Conservation (phyloP, 371 early-diverging fungal species). For the Saksenaea oblongispora region DNA sequence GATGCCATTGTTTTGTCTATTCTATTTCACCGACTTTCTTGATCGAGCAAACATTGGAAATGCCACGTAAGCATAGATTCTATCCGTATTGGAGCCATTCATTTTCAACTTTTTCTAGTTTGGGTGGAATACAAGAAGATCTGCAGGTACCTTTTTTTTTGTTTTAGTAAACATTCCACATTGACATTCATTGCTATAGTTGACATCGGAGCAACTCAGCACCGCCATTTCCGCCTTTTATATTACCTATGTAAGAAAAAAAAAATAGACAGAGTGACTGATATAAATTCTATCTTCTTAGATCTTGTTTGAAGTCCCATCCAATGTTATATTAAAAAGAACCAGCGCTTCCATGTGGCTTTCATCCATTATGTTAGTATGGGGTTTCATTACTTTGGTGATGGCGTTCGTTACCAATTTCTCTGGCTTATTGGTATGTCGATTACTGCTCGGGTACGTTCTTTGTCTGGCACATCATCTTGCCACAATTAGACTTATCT, state of each 20-base stretch:
- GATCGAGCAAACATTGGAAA: slow-evolving; percentile 10
- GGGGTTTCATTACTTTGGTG: slow-evolving; percentile 10
- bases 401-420: slow-evolving; percentile 7
- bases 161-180: not conserved
- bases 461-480: not conserved
- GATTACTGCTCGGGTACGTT: slow-evolving; percentile 14
- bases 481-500: not conserved
- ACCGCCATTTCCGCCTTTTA: slow-evolving; percentile 10
- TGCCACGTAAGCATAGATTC: not conserved
- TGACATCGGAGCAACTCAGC: slow-evolving; percentile 3
- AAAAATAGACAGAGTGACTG: not conserved
- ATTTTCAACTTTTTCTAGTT: not conserved
- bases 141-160: not conserved
- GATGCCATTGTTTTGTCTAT: slow-evolving; percentile 43
- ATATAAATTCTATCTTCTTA: not conserved
- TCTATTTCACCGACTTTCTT: slow-evolving; percentile 44
- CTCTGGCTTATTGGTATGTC: not conserved
- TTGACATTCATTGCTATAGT: not conserved
- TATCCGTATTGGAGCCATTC: not conserved
- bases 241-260: slow-evolving; percentile 7
- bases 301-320: slow-evolving; percentile 14
- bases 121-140: not conserved
- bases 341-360: slow-evolving; percentile 10
- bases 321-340: slow-evolving; percentile 11
- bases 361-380: slow-evolving; percentile 12